Percentiles rank a stretch among this genome's conserved stretches.
phyloP scores from a whole-genome alignment of 495 filamentous ascomycete genomes.

The Hypoxylon cercidicola region DNA sequence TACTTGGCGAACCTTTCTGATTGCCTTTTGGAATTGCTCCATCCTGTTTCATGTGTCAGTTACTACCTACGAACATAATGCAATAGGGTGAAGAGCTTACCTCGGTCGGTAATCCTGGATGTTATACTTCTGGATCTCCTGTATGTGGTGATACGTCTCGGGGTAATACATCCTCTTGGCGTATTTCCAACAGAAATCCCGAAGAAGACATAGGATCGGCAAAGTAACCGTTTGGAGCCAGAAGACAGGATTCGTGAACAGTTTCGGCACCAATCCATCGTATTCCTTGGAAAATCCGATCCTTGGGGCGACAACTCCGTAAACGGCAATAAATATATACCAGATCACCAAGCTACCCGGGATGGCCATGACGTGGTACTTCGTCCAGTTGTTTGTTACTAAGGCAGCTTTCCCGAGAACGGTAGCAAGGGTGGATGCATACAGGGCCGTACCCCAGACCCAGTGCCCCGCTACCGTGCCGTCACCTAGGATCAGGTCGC shows the following conservation, averaged over 20 bases:
- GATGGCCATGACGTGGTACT: slow-evolving; percentile 96
- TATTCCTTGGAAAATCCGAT: slow-evolving; percentile 87
- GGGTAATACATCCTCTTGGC: slow-evolving; percentile 96
- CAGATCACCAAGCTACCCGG: slow-evolving; percentile 92
- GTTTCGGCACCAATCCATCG: slow-evolving; percentile 79
- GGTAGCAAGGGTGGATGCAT: slow-evolving; percentile 88
- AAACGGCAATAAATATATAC: slow-evolving; percentile 89
- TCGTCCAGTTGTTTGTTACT: slow-evolving; percentile 98
- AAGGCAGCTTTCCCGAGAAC: slow-evolving; percentile 95
- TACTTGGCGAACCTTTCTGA: slow-evolving; percentile 97
- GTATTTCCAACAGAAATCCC: slow-evolving; percentile 88
- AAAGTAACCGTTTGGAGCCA: slow-evolving; percentile 87
- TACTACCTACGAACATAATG: not conserved
- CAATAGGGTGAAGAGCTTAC: slow-evolving; percentile 53
- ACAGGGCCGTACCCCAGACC: slow-evolving; percentile 95
- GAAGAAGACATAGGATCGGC: slow-evolving; percentile 82
- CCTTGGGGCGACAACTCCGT: slow-evolving; percentile 89
- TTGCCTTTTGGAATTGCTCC: slow-evolving; percentile 99
- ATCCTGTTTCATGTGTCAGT: slow-evolving; percentile 66
- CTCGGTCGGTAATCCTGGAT: slow-evolving; percentile 97
- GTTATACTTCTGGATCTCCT: slow-evolving; percentile 99
- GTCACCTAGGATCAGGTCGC: slow-evolving; percentile 78
- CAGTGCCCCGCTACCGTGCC: slow-evolving; percentile 89
- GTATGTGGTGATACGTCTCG: slow-evolving; percentile 96
- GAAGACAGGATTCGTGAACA: slow-evolving; percentile 85